Conservation (phyloP, 345 rosid species). For the Corchorus olitorius region DNA sequence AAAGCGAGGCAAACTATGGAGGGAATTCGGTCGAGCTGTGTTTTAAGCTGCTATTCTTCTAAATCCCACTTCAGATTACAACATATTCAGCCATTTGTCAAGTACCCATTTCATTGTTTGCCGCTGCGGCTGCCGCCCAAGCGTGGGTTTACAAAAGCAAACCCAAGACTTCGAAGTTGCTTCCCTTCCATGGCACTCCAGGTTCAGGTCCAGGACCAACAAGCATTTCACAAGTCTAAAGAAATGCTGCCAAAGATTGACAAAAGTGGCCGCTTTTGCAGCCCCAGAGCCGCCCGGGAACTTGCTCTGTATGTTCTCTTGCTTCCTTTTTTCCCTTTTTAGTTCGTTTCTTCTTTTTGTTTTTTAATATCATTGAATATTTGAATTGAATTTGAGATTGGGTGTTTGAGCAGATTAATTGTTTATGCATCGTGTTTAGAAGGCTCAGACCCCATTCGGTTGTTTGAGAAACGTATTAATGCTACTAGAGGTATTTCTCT, state of each 20-base stretch:
- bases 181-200: conserved; percentile 43
- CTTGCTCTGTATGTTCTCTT: conserved; percentile 70
- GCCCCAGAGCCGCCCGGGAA: conserved; percentile 98
- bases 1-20: conserved; percentile 36
- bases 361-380: background rate
- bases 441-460: conserved; percentile 91
- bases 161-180: conserved; percentile 23
- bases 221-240: conserved; percentile 34
- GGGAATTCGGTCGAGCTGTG: conserved; percentile 38
- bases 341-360: background rate
- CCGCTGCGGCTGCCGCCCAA: background rate
- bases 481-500: conserved; percentile 66
- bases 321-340: background rate
- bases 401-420: conserved; percentile 46
- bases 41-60: conserved; percentile 30
- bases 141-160: background rate
- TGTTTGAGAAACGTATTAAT: conserved; percentile 89
- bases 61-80: conserved; percentile 16
- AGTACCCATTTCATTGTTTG: conserved; percentile 13
- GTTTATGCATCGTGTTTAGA: conserved; percentile 90
- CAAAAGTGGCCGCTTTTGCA: conserved; percentile 89
- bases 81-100: background rate
- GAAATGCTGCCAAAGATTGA: conserved; percentile 78
- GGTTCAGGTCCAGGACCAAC: conserved; percentile 20
- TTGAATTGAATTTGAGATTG: background rate